Evolutionary conservation across 192 early-diverging fungal genomes (phyloP), one percentile per base, ranked within the genome.

Genomic region (Podila clonocystis): DNA sequence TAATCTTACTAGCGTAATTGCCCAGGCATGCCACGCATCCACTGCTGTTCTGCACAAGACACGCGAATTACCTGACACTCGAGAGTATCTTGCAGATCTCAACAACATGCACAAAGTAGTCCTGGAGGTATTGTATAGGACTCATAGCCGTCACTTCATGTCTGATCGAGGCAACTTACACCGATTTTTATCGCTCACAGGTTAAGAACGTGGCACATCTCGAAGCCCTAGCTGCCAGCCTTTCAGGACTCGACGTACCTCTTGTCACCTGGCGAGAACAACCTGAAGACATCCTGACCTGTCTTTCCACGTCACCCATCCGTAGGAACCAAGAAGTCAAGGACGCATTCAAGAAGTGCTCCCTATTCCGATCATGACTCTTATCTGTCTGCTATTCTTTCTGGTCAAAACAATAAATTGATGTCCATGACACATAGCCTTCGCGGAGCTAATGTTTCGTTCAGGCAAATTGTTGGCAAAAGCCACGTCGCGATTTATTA

Each of bases 101-200:
- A 85, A 93, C 30, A 82, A 76, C 15, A 94, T 94, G 94, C 91
- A 90, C 80, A 95, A 95, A 62, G 94, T 95, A 1, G 86, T 90
- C 9, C 79, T 95, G 24, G 90, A 93, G 82, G 90, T 91, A 82
- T 65, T 24, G 24, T 50, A 15, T 26, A 8, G 38, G 60, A 12
- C 4, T 67, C 28, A n/a, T 11, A 41, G 24, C 15, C 9, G 30
- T 22, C 34, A 34, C 50, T 63, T 58, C 9, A 49, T 52, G 24
- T 58, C 41, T 45, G 41, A 45, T 12, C 41, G 15, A 45, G 41
- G 41, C 4, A 45, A 31, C 12, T 9, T 57, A 26, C 19, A 11
- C 5, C 62, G 28, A 30, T 22, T 2, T 58, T 63, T 28, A 15
- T 28, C 24, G 22, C 48, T 31, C 26, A 24, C 70, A 90, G 85